Conservation (phyloP, 108 stramenopile species). For the Skeletonema menzelii region DNA sequence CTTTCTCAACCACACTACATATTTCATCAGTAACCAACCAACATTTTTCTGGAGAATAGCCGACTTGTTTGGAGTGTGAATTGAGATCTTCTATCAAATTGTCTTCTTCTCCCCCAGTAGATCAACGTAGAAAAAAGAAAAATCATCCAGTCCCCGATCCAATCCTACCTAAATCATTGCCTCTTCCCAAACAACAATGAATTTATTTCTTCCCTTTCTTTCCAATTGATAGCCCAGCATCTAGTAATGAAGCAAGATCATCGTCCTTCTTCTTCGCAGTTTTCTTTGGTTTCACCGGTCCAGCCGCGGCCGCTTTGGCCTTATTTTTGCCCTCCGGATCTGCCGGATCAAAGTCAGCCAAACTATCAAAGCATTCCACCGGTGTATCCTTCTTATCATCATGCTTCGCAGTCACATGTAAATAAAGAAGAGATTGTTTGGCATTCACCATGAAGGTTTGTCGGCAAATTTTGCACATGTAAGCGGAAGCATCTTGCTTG, state of each 20-base stretch:
- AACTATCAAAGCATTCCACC: constrained; percentile 60
- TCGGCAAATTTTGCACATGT: constrained; percentile 78
- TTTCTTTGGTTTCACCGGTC: constrained; percentile 55
- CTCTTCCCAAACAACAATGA: neutral
- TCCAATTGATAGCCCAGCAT: constrained; percentile 57
- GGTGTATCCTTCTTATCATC: constrained; percentile 53
- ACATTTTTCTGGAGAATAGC: neutral
- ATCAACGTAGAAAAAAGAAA: neutral
- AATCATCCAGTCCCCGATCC: neutral
- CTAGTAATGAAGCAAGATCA: constrained; percentile 45
- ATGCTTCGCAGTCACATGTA: constrained; percentile 82
- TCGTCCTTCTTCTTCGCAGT: constrained; percentile 42
- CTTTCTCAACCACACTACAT: neutral
- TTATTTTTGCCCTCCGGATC: constrained; percentile 57
- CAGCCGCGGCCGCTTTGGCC: constrained; percentile 22
- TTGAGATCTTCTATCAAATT: neutral
- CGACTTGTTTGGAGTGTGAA: neutral
- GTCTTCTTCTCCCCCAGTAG: neutral
- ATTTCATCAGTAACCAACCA: neutral
- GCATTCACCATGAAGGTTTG: constrained; percentile 93
- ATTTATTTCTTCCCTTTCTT: constrained; percentile 55
- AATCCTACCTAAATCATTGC: neutral
- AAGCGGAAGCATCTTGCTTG: constrained; percentile 68
- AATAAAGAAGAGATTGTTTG: constrained; percentile 60
- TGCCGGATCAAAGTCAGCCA: constrained; percentile 81